phyloP scores from a whole-genome alignment of 345 rosid genomes.

The Moricandia moricandioides region DNA sequence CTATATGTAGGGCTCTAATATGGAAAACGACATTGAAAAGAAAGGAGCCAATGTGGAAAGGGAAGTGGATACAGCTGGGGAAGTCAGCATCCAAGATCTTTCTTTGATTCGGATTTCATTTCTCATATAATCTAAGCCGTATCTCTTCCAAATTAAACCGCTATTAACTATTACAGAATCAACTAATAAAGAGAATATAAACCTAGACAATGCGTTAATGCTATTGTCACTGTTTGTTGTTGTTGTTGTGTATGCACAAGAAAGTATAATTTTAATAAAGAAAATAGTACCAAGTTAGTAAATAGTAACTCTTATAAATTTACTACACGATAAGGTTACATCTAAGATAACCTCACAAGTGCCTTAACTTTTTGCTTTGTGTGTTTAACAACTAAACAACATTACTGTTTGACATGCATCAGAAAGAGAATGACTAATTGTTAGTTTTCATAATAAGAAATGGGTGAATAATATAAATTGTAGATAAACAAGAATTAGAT shows the following conservation, averaged over 20 bases:
- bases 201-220: background rate
- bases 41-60: slow-evolving; percentile 6
- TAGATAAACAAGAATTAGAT: slow-evolving; percentile 14
- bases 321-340: background rate
- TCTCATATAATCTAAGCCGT: slow-evolving; percentile 2
- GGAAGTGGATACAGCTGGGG: slow-evolving; percentile 26
- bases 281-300: background rate
- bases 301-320: background rate
- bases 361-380: background rate
- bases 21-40: slow-evolving; percentile 7
- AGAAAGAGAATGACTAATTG: slow-evolving; percentile 7
- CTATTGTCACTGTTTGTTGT: background rate
- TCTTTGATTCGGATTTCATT: slow-evolving; percentile 15
- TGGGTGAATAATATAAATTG: background rate
- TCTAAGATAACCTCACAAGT: background rate
- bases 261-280: background rate
- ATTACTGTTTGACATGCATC: background rate
- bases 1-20: background rate
- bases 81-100: slow-evolving; percentile 28
- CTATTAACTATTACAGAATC: background rate
- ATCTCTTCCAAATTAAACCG: background rate
- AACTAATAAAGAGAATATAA: background rate
- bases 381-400: background rate
- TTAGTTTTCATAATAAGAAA: background rate
- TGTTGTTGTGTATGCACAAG: background rate